phyloP scores from a whole-genome alignment of 352 stramenopile genomes.

The Phytophthora pisi region DNA sequence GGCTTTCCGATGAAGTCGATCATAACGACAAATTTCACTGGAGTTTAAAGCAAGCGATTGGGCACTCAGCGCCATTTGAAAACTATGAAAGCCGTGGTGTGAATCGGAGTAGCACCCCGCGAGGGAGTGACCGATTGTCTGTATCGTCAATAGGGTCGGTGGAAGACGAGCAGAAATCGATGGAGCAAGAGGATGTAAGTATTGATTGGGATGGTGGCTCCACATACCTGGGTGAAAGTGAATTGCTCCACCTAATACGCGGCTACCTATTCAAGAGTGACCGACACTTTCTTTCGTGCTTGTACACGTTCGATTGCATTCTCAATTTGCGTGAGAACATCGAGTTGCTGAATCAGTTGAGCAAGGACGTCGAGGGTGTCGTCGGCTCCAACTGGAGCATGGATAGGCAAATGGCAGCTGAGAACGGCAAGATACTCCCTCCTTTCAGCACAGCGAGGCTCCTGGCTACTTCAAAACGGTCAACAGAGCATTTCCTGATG shows the following conservation, averaged over 20 bases:
- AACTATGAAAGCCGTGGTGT: conserved; percentile 31
- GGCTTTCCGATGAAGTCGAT: conserved; percentile 48
- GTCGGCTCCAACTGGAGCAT: conserved; percentile 61
- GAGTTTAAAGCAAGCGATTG: conserved; percentile 71
- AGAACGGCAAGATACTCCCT: conserved; percentile 63
- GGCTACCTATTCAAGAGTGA: conserved; percentile 80
- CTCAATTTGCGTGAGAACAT: conserved; percentile 61
- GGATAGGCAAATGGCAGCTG: conserved; percentile 49
- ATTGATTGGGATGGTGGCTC: conserved; percentile 38
- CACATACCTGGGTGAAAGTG: conserved; percentile 72
- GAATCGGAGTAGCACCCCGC: conserved; percentile 13
- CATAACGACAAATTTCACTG: conserved; percentile 69
- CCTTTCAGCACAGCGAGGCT: conserved; percentile 87
- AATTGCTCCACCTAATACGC: conserved; percentile 75
- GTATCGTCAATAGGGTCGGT: conserved; percentile 16
- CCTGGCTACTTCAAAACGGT: conserved; percentile 64
- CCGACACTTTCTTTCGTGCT: conserved; percentile 77
- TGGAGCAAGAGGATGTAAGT: conserved; percentile 55
- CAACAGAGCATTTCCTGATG: conserved; percentile 86
- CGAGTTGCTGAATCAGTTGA: conserved; percentile 45
- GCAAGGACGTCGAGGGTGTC: conserved; percentile 40
- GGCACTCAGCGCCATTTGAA: conserved; percentile 67
- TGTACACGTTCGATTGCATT: conserved; percentile 84
- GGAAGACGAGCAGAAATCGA: conserved; percentile 49
- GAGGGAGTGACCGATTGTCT: conserved; percentile 11